Conservation (phyloP, 1,139 yeast species). For the Hemisphaericaspora xylanilytica region DNA sequence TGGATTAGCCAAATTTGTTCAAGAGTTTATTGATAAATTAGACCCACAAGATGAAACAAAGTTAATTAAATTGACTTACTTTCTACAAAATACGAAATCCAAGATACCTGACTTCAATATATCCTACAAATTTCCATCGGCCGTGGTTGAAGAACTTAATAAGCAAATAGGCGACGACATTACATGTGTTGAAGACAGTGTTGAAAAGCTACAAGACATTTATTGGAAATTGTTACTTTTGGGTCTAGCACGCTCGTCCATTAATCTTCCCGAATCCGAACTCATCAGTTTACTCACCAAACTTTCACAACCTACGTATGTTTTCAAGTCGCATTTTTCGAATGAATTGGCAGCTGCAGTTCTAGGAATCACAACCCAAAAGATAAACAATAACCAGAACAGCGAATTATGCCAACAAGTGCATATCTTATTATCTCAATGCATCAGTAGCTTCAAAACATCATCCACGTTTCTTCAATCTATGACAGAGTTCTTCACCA, state of each 20-base stretch:
- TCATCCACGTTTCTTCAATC: conserved; percentile 12
- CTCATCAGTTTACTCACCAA: conserved; percentile 14
- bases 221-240: conserved; percentile 15
- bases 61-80: conserved; percentile 42
- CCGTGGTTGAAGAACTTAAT: neutral
- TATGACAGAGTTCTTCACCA: conserved; percentile 4
- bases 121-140: conserved; percentile 1
- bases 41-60: conserved; percentile 23
- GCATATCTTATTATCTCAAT: conserved; percentile 17
- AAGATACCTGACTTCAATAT: conserved; percentile 6
- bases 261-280: conserved; percentile 7
- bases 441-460: conserved; percentile 18
- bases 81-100: conserved; percentile 29
- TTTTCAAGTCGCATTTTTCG: conserved; percentile 5
- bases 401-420: neutral
- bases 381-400: neutral
- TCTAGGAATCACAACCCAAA: conserved; percentile 6
- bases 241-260: conserved; percentile 4
- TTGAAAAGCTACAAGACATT: conserved; percentile 2
- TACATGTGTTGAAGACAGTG: conserved; percentile 4
- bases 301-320: neutral
- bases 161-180: neutral
- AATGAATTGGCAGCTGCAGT: conserved; percentile 9
- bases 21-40: conserved; percentile 44
- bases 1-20: conserved; percentile 46